Evolutionary conservation across 192 early-diverging fungal genomes (phyloP).

Genomic region (Pilaira anomala): DNA sequence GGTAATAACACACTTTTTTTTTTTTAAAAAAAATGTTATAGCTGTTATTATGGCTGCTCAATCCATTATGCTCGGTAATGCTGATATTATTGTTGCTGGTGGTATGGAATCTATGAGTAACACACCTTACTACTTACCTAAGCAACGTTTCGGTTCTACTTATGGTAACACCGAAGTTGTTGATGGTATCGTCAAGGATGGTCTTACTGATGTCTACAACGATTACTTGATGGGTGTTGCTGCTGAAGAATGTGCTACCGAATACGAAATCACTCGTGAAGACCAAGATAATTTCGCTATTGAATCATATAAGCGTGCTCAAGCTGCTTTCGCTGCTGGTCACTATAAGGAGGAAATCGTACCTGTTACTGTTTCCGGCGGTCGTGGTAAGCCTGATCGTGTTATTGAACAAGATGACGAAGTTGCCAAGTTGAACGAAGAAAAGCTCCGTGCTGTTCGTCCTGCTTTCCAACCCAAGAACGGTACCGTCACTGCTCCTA

Average conservation of each 20-base stretch:
- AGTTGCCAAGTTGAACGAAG: constrained; percentile 68
- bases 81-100: constrained; percentile 70
- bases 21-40: too few relatives aligned
- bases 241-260: constrained; percentile 76
- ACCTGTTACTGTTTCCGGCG: constrained; percentile 66
- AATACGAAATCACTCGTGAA: constrained; percentile 74
- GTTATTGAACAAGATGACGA: constrained; percentile 69
- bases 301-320: constrained; percentile 77
- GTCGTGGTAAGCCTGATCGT: constrained; percentile 64
- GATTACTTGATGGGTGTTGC: constrained; percentile 76
- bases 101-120: constrained; percentile 85
- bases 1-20: not conserved
- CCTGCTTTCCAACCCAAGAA: constrained; percentile 80
- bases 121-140: constrained; percentile 76
- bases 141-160: constrained; percentile 73
- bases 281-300: constrained; percentile 79
- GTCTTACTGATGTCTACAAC: constrained; percentile 73
- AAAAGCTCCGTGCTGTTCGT: constrained; percentile 85
- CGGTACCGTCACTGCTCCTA: constrained; percentile 92
- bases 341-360: constrained; percentile 68
- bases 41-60: constrained; percentile 73
- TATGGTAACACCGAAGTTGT: constrained; percentile 70
- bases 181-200: constrained; percentile 74
- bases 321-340: constrained; percentile 62
- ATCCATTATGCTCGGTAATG: constrained; percentile 68